phyloP scores from a whole-genome alignment of 176 grass and related monocot genomes.

The Thinopyrum elongatum region DNA sequence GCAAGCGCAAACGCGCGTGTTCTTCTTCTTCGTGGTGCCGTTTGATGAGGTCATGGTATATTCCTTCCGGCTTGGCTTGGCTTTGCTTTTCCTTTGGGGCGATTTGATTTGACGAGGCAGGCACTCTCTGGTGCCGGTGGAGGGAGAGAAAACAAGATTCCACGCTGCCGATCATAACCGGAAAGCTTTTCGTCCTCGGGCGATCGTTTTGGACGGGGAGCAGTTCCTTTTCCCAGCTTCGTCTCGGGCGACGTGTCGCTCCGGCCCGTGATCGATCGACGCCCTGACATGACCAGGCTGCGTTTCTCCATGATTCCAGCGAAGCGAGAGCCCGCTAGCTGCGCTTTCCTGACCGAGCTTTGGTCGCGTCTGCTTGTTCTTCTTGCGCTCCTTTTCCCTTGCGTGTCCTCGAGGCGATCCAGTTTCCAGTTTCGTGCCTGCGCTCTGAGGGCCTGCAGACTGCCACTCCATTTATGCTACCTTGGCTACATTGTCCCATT shows the following conservation, averaged over 20 bases:
- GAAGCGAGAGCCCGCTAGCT: not conserved
- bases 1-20: not conserved
- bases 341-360: not conserved
- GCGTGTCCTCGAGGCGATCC: not conserved
- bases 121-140: not conserved
- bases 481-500: not conserved
- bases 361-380: constrained; percentile 32
- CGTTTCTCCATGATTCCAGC: constrained; percentile 6
- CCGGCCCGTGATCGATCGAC: not conserved
- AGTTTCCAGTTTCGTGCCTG: not conserved
- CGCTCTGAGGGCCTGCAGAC: not conserved
- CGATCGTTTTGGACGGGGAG: not conserved
- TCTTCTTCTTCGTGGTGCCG: not conserved
- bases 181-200: not conserved
- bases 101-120: constrained; percentile 13
- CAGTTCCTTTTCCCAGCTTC: constrained; percentile 18
- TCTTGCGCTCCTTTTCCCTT: not conserved
- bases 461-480: not conserved
- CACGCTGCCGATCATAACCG: not conserved
- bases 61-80: not conserved
- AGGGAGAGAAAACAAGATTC: not conserved
- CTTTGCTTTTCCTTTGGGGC: not conserved
- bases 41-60: not conserved
- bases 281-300: not conserved
- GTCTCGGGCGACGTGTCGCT: not conserved